phyloP scores from a whole-genome alignment of 352 stramenopile species.

The Globisporangium rhizosaccharum region DNA sequence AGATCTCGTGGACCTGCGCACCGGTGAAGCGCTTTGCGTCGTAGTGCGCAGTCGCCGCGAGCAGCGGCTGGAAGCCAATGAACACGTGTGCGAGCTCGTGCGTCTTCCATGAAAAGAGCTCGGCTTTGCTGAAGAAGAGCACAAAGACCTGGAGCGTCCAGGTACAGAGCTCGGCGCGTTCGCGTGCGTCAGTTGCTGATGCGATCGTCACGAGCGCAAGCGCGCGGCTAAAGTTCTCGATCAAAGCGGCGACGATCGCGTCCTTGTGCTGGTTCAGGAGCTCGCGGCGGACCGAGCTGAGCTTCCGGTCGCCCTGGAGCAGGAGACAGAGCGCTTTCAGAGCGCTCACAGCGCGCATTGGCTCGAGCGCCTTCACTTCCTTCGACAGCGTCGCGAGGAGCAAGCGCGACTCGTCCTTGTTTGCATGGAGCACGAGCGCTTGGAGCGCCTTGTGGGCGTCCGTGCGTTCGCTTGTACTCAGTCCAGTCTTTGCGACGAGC shows the following conservation, averaged over 20 bases:
- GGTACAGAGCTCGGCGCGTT: slow-evolving; percentile 22
- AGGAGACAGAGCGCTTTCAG: slow-evolving; percentile 50
- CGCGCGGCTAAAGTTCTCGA: slow-evolving; percentile 40
- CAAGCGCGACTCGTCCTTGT: slow-evolving; percentile 70
- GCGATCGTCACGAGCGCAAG: slow-evolving; percentile 12
- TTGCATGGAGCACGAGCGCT: slow-evolving; percentile 44
- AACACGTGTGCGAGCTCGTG: slow-evolving; percentile 71
- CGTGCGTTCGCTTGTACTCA: neutral
- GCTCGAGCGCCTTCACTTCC: slow-evolving; percentile 36
- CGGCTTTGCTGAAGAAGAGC: slow-evolving; percentile 67
- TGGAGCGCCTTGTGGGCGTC: slow-evolving; percentile 23
- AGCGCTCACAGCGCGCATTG: slow-evolving; percentile 38
- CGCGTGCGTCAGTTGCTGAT: neutral
- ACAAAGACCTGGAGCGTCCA: slow-evolving; percentile 62
- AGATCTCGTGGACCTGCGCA: slow-evolving; percentile 60
- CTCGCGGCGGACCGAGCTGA: slow-evolving; percentile 39
- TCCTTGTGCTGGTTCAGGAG: slow-evolving; percentile 51
- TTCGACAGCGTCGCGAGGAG: slow-evolving; percentile 49
- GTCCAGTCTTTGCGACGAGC: slow-evolving; percentile 14
- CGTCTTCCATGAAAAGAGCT: slow-evolving; percentile 76
- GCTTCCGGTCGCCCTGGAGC: slow-evolving; percentile 58
- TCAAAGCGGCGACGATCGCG: slow-evolving; percentile 32
- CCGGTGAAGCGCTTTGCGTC: slow-evolving; percentile 14
- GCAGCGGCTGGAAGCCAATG: slow-evolving; percentile 55
- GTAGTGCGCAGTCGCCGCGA: slow-evolving; percentile 24